These are phyloP conservation scores for Colletotrichum euphorbiae DNA, from an alignment of 2,329 filamentous ascomycete genomes.

Conservation along the genomic window DNA sequence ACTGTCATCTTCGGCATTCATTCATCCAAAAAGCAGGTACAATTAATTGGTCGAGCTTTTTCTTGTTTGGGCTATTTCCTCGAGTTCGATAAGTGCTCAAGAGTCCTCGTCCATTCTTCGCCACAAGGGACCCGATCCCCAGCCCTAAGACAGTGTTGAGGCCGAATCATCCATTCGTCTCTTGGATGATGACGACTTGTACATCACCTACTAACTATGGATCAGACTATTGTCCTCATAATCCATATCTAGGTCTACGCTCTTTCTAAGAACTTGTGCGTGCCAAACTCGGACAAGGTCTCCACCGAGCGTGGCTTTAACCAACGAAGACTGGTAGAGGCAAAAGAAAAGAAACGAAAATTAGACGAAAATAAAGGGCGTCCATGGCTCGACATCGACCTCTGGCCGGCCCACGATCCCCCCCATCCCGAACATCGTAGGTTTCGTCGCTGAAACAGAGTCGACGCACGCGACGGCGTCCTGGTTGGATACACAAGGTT, in stretches of 20 bases:
- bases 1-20: too few species aligned
- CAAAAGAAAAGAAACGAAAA: background rate
- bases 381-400: background rate
- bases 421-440: conserved; percentile 54
- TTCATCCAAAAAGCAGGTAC: too few species aligned
- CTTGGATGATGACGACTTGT: background rate
- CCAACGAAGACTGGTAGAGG: background rate
- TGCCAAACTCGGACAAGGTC: too few species aligned
- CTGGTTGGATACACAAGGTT: conserved; percentile 37
- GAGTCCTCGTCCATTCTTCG: background rate
- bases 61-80: too few species aligned
- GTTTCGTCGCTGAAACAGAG: conserved; percentile 60
- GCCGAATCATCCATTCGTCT: background rate
- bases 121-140: background rate
- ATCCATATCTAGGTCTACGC: too few species aligned
- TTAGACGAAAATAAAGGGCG: conserved; percentile 1
- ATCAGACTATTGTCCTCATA: conserved; percentile 1
- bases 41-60: too few species aligned
- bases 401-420: conserved; percentile 18
- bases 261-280: background rate
- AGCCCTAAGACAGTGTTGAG: background rate
- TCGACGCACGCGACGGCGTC: conserved; percentile 44
- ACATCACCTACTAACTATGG: background rate
- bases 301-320: too few species aligned
- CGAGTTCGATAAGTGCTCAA: too few species aligned